phyloP scores from a whole-genome alignment of 2,329 filamentous ascomycete genomes.

The Fusarium nisikadoi region DNA sequence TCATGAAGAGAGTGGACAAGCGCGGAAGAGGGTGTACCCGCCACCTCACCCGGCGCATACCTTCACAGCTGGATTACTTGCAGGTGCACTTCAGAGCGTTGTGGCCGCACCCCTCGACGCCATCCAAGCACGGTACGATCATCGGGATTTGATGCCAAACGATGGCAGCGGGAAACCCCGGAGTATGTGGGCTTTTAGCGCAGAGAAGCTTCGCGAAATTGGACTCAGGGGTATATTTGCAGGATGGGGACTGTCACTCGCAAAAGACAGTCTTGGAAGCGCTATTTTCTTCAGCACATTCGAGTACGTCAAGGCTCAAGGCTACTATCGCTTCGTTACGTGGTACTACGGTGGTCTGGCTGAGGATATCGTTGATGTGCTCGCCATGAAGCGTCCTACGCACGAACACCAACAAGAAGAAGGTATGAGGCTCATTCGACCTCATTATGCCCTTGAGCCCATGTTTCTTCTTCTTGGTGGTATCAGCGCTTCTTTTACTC shows the following conservation, averaged over 20 bases:
- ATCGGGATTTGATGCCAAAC: constrained; percentile 58
- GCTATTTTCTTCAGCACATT: constrained; percentile 80
- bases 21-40: constrained; percentile 73
- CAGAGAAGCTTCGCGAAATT: constrained; percentile 73
- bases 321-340: constrained; percentile 75
- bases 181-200: constrained; percentile 79
- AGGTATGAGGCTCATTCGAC: constrained; percentile 67
- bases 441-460: constrained; percentile 81
- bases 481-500: constrained; percentile 72
- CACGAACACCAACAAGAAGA: constrained; percentile 34
- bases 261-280: constrained; percentile 76
- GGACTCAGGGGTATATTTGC: constrained; percentile 78
- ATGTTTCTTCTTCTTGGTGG: constrained; percentile 76
- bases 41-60: constrained; percentile 72
- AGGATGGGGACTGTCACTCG: constrained; percentile 74
- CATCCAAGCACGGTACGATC: constrained; percentile 77
- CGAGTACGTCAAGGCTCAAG: constrained; percentile 79
- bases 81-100: constrained; percentile 75
- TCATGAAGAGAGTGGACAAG: constrained; percentile 70
- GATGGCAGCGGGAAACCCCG: constrained; percentile 57
- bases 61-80: constrained; percentile 75
- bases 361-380: constrained; percentile 61
- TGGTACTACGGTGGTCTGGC: constrained; percentile 74
- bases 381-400: constrained; percentile 59
- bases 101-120: constrained; percentile 81